Percentiles rank a stretch among this genome's conserved stretches.
Conservation (phyloP, 2,329 filamentous ascomycete genomes). For the Tolypocladium inflatum region DNA sequence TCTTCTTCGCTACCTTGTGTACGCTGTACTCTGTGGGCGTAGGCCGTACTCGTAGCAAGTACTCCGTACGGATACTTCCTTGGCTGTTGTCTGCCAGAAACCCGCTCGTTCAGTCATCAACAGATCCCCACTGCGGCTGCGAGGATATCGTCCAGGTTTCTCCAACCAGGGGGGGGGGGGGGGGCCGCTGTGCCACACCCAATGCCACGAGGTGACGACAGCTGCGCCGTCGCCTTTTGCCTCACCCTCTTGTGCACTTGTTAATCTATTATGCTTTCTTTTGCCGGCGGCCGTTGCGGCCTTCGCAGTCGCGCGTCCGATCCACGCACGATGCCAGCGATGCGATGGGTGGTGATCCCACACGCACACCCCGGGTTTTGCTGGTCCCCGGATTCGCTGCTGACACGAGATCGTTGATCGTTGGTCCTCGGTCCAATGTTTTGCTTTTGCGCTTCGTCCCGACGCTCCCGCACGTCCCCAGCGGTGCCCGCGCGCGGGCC, state of each 20-base stretch:
- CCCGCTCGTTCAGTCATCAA: background rate
- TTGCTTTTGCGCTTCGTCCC: constrained; percentile 1
- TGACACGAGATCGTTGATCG: background rate
- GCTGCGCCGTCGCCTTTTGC: background rate
- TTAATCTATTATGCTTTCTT: background rate
- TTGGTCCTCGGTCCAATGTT: background rate
- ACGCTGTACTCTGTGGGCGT: background rate
- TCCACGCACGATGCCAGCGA: background rate
- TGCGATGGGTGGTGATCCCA: background rate
- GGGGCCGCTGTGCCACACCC: background rate
- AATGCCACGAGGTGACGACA: background rate
- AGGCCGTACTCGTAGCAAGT: background rate
- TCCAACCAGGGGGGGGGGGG: background rate
- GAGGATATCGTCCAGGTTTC: background rate
- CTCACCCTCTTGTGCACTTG: background rate
- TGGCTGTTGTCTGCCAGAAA: background rate
- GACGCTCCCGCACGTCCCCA: background rate
- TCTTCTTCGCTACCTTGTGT: background rate
- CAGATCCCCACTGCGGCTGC: background rate
- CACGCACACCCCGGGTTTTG: background rate
- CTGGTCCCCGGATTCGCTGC: background rate
- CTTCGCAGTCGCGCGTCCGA: background rate
- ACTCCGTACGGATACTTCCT: background rate
- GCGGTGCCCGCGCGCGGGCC: background rate
- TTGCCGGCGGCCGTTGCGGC: background rate